Percentiles rank a stretch among this genome's conserved stretches.
Conservation (phyloP, 2,329 filamentous ascomycete genomes). For the Boeremia lycopersici region DNA sequence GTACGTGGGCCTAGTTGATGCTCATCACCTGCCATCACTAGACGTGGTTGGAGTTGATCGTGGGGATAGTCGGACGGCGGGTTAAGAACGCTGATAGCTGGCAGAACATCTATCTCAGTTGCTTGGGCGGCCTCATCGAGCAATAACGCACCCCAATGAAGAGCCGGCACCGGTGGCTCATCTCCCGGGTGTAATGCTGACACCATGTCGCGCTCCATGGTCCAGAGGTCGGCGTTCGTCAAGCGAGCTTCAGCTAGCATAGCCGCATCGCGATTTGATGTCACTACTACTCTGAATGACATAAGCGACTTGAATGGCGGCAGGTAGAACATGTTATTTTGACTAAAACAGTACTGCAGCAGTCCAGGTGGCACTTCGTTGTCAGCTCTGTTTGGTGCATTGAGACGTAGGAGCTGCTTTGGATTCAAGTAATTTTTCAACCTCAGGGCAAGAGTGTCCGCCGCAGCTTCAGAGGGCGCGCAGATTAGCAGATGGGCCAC, state of each 20-base stretch:
- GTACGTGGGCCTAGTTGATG: conserved; percentile 52
- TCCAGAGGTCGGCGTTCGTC: conserved; percentile 51
- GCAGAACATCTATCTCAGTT: conserved; percentile 50
- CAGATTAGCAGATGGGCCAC: conserved; percentile 50
- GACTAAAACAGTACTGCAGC: conserved; percentile 47
- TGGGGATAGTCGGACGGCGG: conserved; percentile 39
- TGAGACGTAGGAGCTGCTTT: conserved; percentile 51
- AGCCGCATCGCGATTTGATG: conserved; percentile 50
- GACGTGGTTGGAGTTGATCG: conserved; percentile 38
- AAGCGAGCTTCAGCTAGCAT: conserved; percentile 51
- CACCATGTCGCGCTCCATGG: conserved; percentile 43
- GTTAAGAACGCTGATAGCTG: conserved; percentile 50
- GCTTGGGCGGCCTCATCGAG: conserved; percentile 56
- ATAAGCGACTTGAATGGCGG: conserved; percentile 49
- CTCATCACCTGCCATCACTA: conserved; percentile 56
- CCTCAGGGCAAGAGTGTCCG: conserved; percentile 52
- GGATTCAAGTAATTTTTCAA: conserved; percentile 46
- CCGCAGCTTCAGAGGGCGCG: conserved; percentile 55
- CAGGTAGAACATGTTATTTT: conserved; percentile 50
- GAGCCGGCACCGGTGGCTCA: neutral
- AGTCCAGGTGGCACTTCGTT: conserved; percentile 51
- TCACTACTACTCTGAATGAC: conserved; percentile 52
- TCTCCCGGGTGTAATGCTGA: conserved; percentile 39
- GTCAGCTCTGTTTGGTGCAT: conserved; percentile 48
- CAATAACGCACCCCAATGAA: conserved; percentile 53